These are phyloP conservation scores for Cladorrhinum samala DNA, from an alignment of 495 filamentous ascomycete genomes.

Conservation along the genomic window DNA sequence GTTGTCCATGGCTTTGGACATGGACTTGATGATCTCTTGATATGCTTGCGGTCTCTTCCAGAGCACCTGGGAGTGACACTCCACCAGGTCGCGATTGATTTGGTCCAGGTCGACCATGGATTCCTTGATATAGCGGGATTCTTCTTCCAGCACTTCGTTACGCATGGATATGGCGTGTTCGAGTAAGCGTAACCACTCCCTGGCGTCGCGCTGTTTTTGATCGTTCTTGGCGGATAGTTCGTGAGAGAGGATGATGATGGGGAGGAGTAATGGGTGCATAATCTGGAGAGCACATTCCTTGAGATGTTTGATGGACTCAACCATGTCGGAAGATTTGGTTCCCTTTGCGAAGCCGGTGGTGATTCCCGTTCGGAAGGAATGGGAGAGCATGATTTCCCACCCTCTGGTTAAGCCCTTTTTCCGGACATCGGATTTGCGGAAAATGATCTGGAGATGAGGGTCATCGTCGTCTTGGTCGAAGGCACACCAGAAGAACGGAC, in stretches of 20 bases:
- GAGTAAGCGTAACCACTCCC: constrained; percentile 50
- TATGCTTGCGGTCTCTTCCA: constrained; percentile 56
- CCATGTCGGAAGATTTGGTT: constrained; percentile 45
- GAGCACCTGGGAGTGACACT: constrained; percentile 51
- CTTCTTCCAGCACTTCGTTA: constrained; percentile 45
- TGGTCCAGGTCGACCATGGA: constrained; percentile 47
- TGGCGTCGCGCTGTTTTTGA: constrained; percentile 48
- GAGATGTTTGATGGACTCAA: constrained; percentile 39
- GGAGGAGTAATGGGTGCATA: constrained; percentile 49
- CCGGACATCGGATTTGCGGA: constrained; percentile 51
- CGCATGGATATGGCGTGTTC: constrained; percentile 55
- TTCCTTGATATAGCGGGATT: constrained; percentile 36
- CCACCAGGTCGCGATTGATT: constrained; percentile 51
- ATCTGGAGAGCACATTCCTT: constrained; percentile 37
- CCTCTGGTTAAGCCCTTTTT: constrained; percentile 53
- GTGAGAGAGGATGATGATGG: constrained; percentile 47
- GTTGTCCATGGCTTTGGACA: constrained; percentile 36
- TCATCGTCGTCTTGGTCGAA: constrained; percentile 46
- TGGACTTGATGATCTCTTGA: constrained; percentile 42
- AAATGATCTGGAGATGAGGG: constrained; percentile 50
- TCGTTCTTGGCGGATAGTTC: constrained; percentile 44
- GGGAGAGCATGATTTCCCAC: constrained; percentile 54
- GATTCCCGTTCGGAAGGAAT: constrained; percentile 43
- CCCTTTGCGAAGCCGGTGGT: constrained; percentile 52
- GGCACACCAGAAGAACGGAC: constrained; percentile 52